Percentiles rank a stretch among this genome's conserved stretches.
phyloP scores from a whole-genome alignment of 768 basidiomycete species.

The Panaeolus papilionaceus region DNA sequence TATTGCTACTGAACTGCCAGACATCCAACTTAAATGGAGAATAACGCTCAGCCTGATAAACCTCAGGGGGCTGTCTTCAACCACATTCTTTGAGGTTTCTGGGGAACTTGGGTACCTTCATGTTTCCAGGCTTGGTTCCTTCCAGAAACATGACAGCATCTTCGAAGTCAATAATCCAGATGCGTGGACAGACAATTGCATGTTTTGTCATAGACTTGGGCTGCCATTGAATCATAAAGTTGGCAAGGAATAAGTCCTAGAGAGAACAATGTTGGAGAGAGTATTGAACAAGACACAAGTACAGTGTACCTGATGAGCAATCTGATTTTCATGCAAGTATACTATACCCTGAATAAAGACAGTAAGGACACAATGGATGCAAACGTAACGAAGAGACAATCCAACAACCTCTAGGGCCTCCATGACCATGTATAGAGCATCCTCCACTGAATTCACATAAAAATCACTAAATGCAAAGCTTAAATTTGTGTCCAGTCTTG shows the following conservation, averaged over 20 bases:
- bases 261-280: not conserved
- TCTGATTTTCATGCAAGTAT: slow-evolving; percentile 18
- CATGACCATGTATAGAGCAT: slow-evolving; percentile 18
- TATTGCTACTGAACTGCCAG: no score
- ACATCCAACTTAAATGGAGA: slow-evolving; percentile 21
- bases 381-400: not conserved
- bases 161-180: slow-evolving; percentile 25
- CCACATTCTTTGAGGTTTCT: not conserved
- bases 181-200: slow-evolving; percentile 10
- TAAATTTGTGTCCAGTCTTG: not conserved
- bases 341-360: slow-evolving; percentile 10
- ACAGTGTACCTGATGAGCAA: slow-evolving; percentile 17
- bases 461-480: not conserved
- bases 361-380: not conserved
- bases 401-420: slow-evolving; percentile 20
- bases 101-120: slow-evolving; percentile 3
- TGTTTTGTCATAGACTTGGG: slow-evolving; percentile 16
- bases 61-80: slow-evolving; percentile 2
- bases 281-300: no score
- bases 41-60: slow-evolving; percentile 2
- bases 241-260: slow-evolving; percentile 20
- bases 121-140: not conserved
- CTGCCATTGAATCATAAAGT: slow-evolving; percentile 20
- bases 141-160: slow-evolving; percentile 18
- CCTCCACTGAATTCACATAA: slow-evolving; percentile 19